These are phyloP conservation scores for Talaromyces albobiverticillius DNA, from an alignment of 2,329 filamentous ascomycete genomes.

Conservation along the genomic window DNA sequence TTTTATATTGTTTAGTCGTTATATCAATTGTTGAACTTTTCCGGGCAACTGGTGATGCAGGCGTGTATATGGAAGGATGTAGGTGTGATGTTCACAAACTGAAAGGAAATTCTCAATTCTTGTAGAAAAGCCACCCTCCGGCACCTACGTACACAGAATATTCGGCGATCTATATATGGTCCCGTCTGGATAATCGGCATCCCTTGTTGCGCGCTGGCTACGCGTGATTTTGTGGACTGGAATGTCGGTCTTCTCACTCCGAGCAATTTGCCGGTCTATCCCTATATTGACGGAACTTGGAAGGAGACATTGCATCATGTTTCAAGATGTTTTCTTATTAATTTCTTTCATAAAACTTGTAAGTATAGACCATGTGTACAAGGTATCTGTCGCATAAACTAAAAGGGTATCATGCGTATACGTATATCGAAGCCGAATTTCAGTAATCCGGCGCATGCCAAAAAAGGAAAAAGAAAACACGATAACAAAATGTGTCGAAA, in stretches of 20 bases:
- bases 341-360: background rate
- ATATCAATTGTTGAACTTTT: background rate
- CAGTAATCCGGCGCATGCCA: background rate
- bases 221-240: constrained; percentile 6
- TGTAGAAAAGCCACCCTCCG: background rate
- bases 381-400: background rate
- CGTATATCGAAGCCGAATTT: background rate
- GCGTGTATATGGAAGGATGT: background rate
- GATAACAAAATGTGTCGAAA: no score
- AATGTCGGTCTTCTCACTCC: constrained; percentile 1
- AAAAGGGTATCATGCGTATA: background rate
- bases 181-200: background rate
- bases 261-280: background rate
- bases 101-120: background rate
- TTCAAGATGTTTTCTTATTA: background rate
- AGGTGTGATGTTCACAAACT: background rate
- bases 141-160: no score
- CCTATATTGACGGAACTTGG: background rate
- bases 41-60: background rate
- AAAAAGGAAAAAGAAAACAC: background rate
- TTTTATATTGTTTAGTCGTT: background rate
- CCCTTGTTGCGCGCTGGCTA: constrained; percentile 9
- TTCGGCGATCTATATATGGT: background rate
- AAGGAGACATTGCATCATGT: background rate
- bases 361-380: background rate